Conservation (phyloP, 345 rosid genomes). For the Linum usitatissimum region DNA sequence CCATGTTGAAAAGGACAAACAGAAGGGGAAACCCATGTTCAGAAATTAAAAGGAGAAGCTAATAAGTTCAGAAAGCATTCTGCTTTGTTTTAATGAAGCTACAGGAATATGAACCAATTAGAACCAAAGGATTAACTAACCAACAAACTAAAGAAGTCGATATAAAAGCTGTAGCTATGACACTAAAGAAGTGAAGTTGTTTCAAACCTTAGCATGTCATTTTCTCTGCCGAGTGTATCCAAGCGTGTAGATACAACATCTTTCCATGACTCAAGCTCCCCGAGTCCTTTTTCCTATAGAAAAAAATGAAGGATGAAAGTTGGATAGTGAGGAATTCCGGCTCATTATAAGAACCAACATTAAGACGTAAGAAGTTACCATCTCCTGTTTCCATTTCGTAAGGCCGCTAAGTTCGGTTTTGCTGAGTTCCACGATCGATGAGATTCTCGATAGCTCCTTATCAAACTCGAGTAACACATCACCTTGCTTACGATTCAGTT, state of each 20-base stretch:
- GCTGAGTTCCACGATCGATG: constrained; percentile 41
- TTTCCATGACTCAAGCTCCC: constrained; percentile 57
- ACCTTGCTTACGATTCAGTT: constrained; percentile 42
- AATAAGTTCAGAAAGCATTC: not conserved
- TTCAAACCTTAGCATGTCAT: constrained; percentile 57
- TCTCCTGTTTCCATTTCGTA: constrained; percentile 45
- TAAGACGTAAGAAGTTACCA: constrained; percentile 31
- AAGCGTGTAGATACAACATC: constrained; percentile 38
- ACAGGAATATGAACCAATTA: not conserved
- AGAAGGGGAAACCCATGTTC: not conserved
- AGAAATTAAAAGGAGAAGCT: not conserved
- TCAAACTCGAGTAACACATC: constrained; percentile 46
- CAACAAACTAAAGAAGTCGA: not conserved
- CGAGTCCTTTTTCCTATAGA: constrained; percentile 45
- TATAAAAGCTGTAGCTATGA: not conserved
- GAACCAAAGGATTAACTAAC: not conserved
- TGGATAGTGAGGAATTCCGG: not conserved
- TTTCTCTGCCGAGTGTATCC: constrained; percentile 52
- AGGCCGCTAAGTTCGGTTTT: constrained; percentile 46
- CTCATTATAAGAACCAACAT: not conserved
- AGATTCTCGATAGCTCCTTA: constrained; percentile 42
- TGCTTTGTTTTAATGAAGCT: not conserved
- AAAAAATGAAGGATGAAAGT: not conserved
- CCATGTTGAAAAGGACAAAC: not conserved
- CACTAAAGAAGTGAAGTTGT: not conserved